A percentile compares a stretch with the other conserved stretches of the same genome.
These are phyloP conservation scores for Aspergillus puulaauensis DNA, from an alignment of 2,329 filamentous ascomycete genomes.

Conservation along the genomic window DNA sequence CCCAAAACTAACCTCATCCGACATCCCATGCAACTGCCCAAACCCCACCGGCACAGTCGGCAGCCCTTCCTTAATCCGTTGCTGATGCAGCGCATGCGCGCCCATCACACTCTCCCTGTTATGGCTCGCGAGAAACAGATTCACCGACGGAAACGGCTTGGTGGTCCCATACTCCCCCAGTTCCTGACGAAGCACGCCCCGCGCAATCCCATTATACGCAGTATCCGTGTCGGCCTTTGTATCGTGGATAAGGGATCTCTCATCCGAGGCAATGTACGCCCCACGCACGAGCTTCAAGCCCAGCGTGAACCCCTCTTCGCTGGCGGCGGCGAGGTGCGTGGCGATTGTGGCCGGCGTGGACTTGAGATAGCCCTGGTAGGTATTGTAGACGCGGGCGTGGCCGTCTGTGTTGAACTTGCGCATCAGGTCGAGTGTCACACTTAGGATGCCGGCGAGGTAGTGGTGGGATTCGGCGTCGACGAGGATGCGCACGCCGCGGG, in stretches of 20 bases:
- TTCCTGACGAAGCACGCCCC: constrained; percentile 61
- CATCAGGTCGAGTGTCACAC: constrained; percentile 76
- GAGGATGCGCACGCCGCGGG: constrained; percentile 69
- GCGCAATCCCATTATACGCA: constrained; percentile 70
- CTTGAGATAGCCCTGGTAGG: constrained; percentile 77
- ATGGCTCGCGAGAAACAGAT: constrained; percentile 77
- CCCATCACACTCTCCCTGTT: constrained; percentile 69
- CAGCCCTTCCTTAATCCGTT: constrained; percentile 42
- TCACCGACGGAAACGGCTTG: constrained; percentile 54
- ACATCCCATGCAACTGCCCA: constrained; percentile 61
- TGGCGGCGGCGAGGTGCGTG: constrained; percentile 60
- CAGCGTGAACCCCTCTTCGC: constrained; percentile 61
- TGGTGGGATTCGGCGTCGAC: constrained; percentile 84
- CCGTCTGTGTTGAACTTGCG: constrained; percentile 69
- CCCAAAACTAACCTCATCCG: constrained; percentile 59
- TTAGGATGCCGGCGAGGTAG: constrained; percentile 76
- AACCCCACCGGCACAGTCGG: constrained; percentile 52
- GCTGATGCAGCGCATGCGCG: constrained; percentile 51
- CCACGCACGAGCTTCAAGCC: constrained; percentile 76
- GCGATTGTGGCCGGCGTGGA: constrained; percentile 57
- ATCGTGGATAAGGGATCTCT: constrained; percentile 68
- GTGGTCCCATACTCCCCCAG: constrained; percentile 23
- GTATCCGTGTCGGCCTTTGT: constrained; percentile 70
- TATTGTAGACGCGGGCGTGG: constrained; percentile 72
- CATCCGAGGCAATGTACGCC: constrained; percentile 70